A percentile compares a stretch with the other conserved stretches of the same genome.
phyloP scores from a whole-genome alignment of 805 yeast genomes.

The Scheffersomyces lignosus region DNA sequence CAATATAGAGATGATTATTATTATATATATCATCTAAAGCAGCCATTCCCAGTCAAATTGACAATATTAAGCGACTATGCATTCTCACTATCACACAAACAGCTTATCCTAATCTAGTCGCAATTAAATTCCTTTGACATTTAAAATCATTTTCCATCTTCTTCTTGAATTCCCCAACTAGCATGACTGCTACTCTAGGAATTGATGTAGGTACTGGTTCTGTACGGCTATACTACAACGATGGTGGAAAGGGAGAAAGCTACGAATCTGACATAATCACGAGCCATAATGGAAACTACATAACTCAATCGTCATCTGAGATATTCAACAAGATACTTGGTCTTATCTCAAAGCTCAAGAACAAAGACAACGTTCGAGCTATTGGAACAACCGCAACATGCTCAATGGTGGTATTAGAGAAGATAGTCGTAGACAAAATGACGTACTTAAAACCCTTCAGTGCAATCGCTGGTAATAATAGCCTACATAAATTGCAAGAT shows the following conservation, averaged over 20 bases:
- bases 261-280: slow-evolving; percentile 15
- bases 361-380: slow-evolving; percentile 13
- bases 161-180: too few relatives aligned
- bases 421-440: slow-evolving; percentile 9
- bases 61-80: too few relatives aligned
- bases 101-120: too few relatives aligned
- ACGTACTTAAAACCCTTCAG: slow-evolving; percentile 34
- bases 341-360: slow-evolving; percentile 13
- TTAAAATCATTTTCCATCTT: too few relatives aligned
- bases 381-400: slow-evolving; percentile 58
- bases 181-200: too few relatives aligned
- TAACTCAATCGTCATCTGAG: slow-evolving; percentile 44
- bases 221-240: slow-evolving; percentile 40
- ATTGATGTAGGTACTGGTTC: slow-evolving; percentile 55
- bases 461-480: slow-evolving; percentile 11
- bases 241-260: slow-evolving; percentile 14
- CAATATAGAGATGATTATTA: too few relatives aligned
- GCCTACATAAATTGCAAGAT: slow-evolving; percentile 27
- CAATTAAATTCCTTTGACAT: too few relatives aligned
- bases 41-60: too few relatives aligned
- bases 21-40: too few relatives aligned
- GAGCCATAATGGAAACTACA: slow-evolving; percentile 12
- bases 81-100: too few relatives aligned
- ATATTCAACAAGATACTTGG: slow-evolving; percentile 31
- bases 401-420: slow-evolving; percentile 50